Conservation (phyloP, 768 basidiomycete genomes). For the Leccinum longicurvipes region DNA sequence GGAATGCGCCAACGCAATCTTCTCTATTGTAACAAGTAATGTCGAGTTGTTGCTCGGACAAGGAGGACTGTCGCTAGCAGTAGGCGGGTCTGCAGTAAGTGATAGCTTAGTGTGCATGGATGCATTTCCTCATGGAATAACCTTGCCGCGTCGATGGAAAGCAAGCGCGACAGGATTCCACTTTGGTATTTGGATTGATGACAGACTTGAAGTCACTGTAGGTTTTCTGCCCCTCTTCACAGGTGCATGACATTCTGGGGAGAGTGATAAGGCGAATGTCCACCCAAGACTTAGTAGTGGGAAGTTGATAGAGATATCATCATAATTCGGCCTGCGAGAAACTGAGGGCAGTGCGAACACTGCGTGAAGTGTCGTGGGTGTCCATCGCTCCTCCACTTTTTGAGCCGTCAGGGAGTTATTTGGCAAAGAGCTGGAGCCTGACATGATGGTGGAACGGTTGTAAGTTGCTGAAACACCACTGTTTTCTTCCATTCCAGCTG, state of each 20-base stretch:
- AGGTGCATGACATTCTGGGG: background rate
- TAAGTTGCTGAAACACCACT: no score
- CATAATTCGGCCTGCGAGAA: background rate
- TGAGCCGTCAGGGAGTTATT: background rate
- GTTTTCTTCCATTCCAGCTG: no score
- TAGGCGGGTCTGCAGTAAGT: background rate
- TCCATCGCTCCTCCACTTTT: constrained; percentile 16
- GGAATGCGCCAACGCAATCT: constrained; percentile 1
- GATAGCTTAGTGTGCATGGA: constrained; percentile 12
- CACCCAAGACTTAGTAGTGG: constrained; percentile 12
- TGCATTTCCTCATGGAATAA: constrained; percentile 9
- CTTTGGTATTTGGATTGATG: background rate
- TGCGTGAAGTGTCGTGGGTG: constrained; percentile 8
- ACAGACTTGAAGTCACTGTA: background rate
- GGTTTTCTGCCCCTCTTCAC: background rate
- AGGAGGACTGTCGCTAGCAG: background rate
- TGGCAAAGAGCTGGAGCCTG: no score
- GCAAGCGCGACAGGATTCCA: constrained; percentile 10
- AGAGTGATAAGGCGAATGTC: constrained; percentile 15
- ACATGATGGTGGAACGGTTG: no score
- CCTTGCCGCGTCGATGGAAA: constrained; percentile 1
- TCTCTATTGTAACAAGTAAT: background rate
- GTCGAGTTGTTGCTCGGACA: background rate
- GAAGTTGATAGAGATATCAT: constrained; percentile 1
- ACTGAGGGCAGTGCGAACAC: background rate